These are phyloP conservation scores for Dinochytrium kinnereticum DNA, from an alignment of 371 early-diverging fungal species.

Conservation along the genomic window DNA sequence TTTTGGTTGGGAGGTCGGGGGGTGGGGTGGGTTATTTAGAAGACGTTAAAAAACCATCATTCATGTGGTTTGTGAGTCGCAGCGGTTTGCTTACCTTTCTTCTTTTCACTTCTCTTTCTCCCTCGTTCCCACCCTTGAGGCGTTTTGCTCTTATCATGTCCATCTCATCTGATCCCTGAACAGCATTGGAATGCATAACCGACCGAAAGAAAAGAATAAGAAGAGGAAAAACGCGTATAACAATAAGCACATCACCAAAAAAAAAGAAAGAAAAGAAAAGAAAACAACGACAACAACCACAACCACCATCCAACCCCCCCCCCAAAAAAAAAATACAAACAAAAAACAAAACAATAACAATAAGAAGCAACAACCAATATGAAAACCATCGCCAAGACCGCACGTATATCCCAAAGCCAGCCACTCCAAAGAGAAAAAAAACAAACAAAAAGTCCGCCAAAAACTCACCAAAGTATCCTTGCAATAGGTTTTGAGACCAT, in stretches of 20 bases:
- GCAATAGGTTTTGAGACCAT: neutral
- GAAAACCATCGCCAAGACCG: too few species aligned
- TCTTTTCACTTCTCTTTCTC: neutral
- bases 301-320: too few species aligned
- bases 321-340: too few species aligned
- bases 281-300: neutral
- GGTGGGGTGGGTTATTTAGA: neutral
- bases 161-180: constrained; percentile 17
- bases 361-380: too few species aligned
- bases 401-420: too few species aligned
- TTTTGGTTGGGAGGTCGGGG: neutral
- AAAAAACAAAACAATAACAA: too few species aligned
- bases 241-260: too few species aligned
- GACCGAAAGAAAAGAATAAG: too few species aligned
- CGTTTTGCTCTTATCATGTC: constrained; percentile 6
- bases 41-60: neutral
- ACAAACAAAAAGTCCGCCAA: neutral
- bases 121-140: neutral
- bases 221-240: too few species aligned
- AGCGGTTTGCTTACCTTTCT: neutral
- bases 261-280: neutral
- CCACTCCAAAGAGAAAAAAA: too few species aligned
- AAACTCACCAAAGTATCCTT: constrained; percentile 7
- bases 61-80: neutral
- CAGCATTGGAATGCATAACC: too few species aligned